phyloP scores from a whole-genome alignment of 768 basidiomycete species.

The Chiua virens region DNA sequence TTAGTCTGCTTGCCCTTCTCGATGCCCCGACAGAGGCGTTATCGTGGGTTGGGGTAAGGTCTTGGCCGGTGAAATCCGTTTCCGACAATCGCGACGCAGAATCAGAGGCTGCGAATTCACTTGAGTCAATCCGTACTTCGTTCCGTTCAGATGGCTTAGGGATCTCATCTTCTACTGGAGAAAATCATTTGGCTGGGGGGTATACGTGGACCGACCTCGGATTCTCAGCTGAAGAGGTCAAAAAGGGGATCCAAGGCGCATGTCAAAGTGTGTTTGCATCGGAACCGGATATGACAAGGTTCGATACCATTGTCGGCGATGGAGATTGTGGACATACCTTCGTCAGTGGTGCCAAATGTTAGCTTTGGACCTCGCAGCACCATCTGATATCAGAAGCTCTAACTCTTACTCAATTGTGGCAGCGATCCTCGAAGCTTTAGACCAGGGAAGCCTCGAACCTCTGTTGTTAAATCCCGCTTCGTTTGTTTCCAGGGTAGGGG shows the following conservation, averaged over 20 bases:
- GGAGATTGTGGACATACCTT: conserved; percentile 65
- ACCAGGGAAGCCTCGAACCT: conserved; percentile 25
- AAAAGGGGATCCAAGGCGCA: conserved; percentile 26
- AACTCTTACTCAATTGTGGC: not conserved
- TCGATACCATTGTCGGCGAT: conserved; percentile 62
- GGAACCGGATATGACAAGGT: conserved; percentile 53
- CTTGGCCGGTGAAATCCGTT: conserved; percentile 24
- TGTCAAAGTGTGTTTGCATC: conserved; percentile 43
- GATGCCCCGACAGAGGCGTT: conserved; percentile 45
- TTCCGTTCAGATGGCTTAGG: not conserved
- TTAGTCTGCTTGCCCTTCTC: conserved; percentile 34
- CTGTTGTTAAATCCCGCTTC: conserved; percentile 10
- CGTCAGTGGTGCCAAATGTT: conserved; percentile 45
- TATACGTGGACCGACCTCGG: conserved; percentile 9
- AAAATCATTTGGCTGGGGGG: not conserved
- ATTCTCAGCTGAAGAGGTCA: conserved; percentile 11
- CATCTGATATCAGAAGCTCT: not conserved
- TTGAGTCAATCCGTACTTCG: conserved; percentile 1
- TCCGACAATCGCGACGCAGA: not conserved
- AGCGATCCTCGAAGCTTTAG: conserved; percentile 37
- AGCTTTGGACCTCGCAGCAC: not conserved
- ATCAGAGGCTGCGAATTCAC: conserved; percentile 2
- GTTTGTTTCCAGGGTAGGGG: conserved; percentile 35
- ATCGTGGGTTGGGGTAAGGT: conserved; percentile 40
- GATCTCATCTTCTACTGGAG: not conserved